Evolutionary conservation across 1,284 basidiomycete species (phyloP).

Genomic region (Amylostereum chailletii): DNA sequence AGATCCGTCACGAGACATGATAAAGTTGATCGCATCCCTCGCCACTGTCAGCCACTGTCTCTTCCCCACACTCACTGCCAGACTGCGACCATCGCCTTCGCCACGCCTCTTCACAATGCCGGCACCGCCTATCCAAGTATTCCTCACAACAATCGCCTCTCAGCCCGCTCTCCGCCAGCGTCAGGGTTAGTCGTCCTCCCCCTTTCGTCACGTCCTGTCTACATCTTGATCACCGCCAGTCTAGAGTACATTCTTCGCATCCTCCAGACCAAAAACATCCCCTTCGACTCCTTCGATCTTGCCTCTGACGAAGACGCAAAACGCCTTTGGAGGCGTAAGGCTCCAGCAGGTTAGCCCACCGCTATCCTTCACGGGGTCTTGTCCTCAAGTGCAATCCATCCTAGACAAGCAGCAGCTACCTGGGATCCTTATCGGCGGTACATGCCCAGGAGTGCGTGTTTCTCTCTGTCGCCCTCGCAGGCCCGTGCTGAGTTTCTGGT

Average conservation of each 20-base stretch:
- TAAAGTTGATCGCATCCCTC: no score
- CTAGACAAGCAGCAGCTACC: conserved; percentile 73
- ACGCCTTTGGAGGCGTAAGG: conserved; percentile 70
- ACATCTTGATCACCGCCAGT: not conserved
- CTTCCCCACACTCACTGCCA: not conserved
- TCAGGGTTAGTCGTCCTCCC: conserved; percentile 27
- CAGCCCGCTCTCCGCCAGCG: conserved; percentile 66
- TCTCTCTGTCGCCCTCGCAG: conserved; percentile 15
- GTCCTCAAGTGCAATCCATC: not conserved
- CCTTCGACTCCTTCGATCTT: conserved; percentile 71
- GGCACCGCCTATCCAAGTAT: conserved; percentile 70
- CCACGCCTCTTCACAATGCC: conserved; percentile 36
- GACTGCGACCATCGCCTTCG: not conserved
- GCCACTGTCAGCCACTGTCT: not conserved
- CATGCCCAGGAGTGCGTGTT: conserved; percentile 45
- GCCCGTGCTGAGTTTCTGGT: conserved; percentile 21
- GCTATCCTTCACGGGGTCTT: not conserved
- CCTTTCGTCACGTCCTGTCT: not conserved
- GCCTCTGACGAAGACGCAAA: conserved; percentile 77
- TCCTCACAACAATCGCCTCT: conserved; percentile 78
- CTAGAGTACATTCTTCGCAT: conserved; percentile 68
- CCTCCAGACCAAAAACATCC: conserved; percentile 75
- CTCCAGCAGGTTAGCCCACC: conserved; percentile 44
- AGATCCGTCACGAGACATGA: no score
- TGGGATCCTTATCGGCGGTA: conserved; percentile 67